Evolutionary conservation across 257 asterid species (phyloP), one percentile per base, ranked within the genome.

Genomic region (Nicotiana undulata): DNA sequence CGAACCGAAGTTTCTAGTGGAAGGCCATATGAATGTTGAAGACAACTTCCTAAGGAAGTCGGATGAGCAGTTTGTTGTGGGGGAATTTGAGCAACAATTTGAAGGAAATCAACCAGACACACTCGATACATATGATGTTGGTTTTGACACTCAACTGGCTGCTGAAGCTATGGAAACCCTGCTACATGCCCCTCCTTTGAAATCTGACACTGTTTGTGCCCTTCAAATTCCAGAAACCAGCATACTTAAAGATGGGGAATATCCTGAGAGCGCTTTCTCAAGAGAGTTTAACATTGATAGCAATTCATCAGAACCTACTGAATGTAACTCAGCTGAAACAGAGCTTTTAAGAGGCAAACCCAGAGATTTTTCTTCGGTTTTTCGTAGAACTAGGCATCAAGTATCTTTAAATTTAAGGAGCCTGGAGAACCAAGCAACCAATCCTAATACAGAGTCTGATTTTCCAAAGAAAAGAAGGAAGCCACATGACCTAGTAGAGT

Each of bases 131-230:
- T 86, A 77, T 18, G 91, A 86, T 83, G 84, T 91, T 79, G 98
- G 98, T 26, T 61, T 85, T 85, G 92, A 90, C 85, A 94, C 98
- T 84, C 98, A 94, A 85, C 85, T 93, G 70, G 98, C 98, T 53
- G 96, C 93, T 82, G 98, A 93, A 91, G 98, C 97, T 76, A 93
- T 94, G 96, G 92, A 92, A 90, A 89, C 88, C 61, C 88, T 94
- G 85, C 26, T 83, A 31, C 80, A 85, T 77, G 87, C 91, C 68
- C 80, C 82, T 81, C 87, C 89, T 81, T 89, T 89, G 65, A 52
- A 79, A 65, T 80, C n/a, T 65, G 83, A 81, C 75, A 80, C 80
- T 82, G 51, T 82, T 84, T 78, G 63, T 79, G 56, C 82, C 76
- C 79, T 79, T 85, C 86, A 82, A 79, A 82, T 68, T 82, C 75